Evolutionary conservation across 2,329 filamentous ascomycete species (phyloP).

Genomic region (Penicillium glabrum): DNA sequence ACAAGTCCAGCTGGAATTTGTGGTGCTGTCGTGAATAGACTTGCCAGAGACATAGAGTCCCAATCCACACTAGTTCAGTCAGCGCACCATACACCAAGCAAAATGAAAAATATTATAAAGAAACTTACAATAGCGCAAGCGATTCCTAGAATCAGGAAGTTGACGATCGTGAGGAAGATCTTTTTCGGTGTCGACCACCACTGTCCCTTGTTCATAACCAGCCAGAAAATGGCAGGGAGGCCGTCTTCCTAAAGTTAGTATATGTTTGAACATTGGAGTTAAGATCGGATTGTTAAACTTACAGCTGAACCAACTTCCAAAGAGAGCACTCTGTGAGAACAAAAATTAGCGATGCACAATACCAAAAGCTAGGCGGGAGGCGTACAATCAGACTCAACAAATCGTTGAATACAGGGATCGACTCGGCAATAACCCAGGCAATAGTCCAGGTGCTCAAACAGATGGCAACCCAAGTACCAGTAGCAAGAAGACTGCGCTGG

Average conservation of each 20-base stretch:
- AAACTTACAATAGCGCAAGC: conserved; percentile 29
- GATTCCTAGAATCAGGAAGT: conserved; percentile 40
- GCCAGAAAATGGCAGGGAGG: conserved; percentile 44
- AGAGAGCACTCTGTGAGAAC: conserved; percentile 48
- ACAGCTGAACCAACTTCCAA: conserved; percentile 65
- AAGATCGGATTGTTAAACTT: conserved; percentile 19
- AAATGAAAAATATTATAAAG: not conserved
- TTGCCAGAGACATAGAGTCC: conserved; percentile 43
- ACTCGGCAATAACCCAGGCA: conserved; percentile 66
- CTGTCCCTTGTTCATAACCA: conserved; percentile 47
- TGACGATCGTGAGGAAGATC: conserved; percentile 44
- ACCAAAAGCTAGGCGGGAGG: not conserved
- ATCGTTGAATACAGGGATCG: conserved; percentile 66
- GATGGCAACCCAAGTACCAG: conserved; percentile 58
- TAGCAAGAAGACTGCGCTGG: conserved; percentile 50
- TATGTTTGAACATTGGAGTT: not conserved
- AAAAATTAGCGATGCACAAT: conserved; percentile 5
- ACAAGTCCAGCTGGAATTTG: conserved; percentile 40
- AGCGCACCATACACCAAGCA: not conserved
- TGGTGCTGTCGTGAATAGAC: conserved; percentile 36
- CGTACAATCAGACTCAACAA: conserved; percentile 60
- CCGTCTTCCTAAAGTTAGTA: conserved; percentile 17
- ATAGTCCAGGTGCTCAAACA: conserved; percentile 56
- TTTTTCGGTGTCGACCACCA: conserved; percentile 44
- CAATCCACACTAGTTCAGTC: conserved; percentile 35